Conservation (phyloP, 805 yeast species). For the Kodamaea neixiangensis region DNA sequence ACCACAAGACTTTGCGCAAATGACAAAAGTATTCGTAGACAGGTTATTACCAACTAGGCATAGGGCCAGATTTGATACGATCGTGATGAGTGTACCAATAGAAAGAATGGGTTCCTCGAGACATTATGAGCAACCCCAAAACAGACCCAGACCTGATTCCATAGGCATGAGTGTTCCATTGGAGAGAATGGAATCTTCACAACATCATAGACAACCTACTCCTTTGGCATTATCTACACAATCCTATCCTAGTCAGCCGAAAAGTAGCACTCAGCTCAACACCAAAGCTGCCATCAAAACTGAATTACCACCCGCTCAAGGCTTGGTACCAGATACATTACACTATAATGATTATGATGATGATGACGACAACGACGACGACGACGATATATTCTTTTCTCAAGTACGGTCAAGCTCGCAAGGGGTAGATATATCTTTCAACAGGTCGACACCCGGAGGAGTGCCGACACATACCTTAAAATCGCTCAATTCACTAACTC, state of each 20-base stretch:
- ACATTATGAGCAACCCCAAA: neutral
- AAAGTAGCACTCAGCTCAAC: neutral
- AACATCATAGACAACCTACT: neutral
- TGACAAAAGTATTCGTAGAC: neutral
- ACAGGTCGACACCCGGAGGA: neutral
- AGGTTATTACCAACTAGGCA: slow-evolving; percentile 7
- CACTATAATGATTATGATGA: neutral
- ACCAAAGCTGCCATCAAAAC: neutral
- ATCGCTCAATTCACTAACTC: neutral
- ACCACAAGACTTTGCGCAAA: neutral
- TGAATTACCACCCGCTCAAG: neutral
- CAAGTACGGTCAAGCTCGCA: neutral
- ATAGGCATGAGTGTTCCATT: neutral
- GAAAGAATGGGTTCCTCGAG: neutral
- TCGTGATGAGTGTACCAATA: neutral
- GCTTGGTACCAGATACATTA: neutral
- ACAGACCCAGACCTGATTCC: neutral
- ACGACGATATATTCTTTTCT: neutral
- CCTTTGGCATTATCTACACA: slow-evolving; percentile 1
- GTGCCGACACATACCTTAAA: neutral
- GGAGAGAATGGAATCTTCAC: neutral
- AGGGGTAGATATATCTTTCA: neutral
- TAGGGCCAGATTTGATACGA: slow-evolving; percentile 1
- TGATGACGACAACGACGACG: neutral
- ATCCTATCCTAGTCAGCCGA: neutral